phyloP scores from a whole-genome alignment of 768 basidiomycete species.

The Trametes cubensis region DNA sequence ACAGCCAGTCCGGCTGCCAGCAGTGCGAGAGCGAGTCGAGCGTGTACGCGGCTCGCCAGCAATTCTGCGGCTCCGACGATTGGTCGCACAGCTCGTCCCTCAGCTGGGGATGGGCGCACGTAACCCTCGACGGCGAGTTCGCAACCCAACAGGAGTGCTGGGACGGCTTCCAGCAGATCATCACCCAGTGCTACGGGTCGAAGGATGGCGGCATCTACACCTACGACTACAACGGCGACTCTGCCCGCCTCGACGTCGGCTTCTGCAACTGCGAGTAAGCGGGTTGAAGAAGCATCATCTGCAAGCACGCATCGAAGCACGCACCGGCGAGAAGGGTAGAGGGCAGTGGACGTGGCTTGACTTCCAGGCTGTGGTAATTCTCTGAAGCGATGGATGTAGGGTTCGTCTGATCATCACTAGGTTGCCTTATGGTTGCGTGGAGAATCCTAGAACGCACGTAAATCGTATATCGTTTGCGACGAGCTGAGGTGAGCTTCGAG shows the following conservation, averaged over 20 bases:
- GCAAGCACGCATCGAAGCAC: no score
- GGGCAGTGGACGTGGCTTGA: no score
- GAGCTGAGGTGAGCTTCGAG: no score
- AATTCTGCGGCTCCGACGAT: neutral
- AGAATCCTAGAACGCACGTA: no score
- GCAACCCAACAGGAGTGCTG: constrained; percentile 1
- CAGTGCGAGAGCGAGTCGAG: neutral
- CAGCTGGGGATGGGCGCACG: neutral
- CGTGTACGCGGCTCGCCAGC: neutral
- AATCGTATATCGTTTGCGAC: no score
- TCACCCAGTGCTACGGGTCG: neutral
- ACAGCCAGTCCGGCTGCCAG: neutral
- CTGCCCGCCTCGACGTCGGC: neutral
- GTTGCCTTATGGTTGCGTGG: no score
- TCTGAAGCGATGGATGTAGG: no score
- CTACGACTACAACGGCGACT: neutral
- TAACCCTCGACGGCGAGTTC: neutral
- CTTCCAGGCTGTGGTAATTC: no score
- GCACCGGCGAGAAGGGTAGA: neutral
- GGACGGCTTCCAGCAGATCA: constrained; percentile 4
- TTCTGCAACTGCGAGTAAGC: constrained; percentile 2
- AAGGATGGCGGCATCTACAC: neutral
- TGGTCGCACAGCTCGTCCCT: neutral
- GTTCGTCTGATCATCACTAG: no score
- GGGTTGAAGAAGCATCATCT: no score